A percentile compares a stretch with the other conserved stretches of the same genome.
phyloP scores from a whole-genome alignment of 495 filamentous ascomycete species.

The Chaetomium fimeti region DNA sequence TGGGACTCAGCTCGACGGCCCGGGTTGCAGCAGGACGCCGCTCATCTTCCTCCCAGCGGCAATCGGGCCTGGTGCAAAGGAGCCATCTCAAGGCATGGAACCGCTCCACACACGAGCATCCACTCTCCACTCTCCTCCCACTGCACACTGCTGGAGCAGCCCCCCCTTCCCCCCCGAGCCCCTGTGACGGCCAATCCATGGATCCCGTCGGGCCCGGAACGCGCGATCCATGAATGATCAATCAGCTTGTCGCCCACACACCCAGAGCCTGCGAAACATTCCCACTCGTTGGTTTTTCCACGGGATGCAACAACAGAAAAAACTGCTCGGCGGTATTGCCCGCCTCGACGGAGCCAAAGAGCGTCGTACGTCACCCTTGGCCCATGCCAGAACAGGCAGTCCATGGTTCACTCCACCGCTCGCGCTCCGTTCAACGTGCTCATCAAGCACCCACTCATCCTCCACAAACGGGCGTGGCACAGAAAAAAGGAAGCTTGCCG shows the following conservation, averaged over 20 bases:
- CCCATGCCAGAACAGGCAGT: not conserved
- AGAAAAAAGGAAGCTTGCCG: not conserved
- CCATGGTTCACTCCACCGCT: not conserved
- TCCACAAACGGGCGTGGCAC: slow-evolving; percentile 4
- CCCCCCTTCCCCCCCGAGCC: not conserved
- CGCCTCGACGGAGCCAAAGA: not conserved
- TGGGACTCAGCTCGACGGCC: slow-evolving; percentile 4
- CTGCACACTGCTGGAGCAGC: no score
- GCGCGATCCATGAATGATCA: not conserved
- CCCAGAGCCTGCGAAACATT: not conserved
- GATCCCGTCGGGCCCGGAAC: not conserved
- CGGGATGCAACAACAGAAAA: not conserved
- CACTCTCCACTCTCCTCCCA: no score
- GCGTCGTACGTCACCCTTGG: slow-evolving; percentile 3
- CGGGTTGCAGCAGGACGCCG: not conserved
- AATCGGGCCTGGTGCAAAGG: not conserved
- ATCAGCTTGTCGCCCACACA: slow-evolving; percentile 4
- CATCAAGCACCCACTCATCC: slow-evolving; percentile 2
- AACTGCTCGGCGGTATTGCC: no score
- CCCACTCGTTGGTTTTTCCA: not conserved
- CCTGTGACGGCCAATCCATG: not conserved
- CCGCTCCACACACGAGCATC: no score
- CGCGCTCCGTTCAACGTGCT: slow-evolving; percentile 8
- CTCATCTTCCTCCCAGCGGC: not conserved
- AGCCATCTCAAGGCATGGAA: no score